Evolutionary conservation across 768 basidiomycete genomes (phyloP).

Genomic region (Podaxis sp.): DNA sequence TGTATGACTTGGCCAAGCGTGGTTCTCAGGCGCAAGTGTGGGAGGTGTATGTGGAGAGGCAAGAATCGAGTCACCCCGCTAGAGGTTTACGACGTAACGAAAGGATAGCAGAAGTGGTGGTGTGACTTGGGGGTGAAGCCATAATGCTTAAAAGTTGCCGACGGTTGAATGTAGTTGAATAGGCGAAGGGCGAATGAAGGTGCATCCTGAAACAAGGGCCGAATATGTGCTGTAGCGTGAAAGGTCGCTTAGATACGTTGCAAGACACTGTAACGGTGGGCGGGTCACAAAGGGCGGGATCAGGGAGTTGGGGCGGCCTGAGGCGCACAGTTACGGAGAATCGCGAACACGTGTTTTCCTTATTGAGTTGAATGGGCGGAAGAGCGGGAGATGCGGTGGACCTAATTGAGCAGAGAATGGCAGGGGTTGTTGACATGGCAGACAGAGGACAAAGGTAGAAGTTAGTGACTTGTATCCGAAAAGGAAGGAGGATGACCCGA

Average conservation of each 20-base stretch:
- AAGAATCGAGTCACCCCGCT: not conserved
- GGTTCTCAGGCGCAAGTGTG: slow-evolving; percentile 5
- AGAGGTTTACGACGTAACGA: not conserved
- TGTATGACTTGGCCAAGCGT: not conserved
- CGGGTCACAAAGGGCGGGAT: slow-evolving; percentile 4
- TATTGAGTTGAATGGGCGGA: slow-evolving; percentile 1
- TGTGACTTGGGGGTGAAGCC: slow-evolving; percentile 1
- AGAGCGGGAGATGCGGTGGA: not conserved
- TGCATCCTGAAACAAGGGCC: not conserved
- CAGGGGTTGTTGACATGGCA: not conserved
- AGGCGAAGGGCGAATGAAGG: not conserved
- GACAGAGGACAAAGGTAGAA: not conserved
- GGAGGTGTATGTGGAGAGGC: not conserved
- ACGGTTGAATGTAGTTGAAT: not conserved
- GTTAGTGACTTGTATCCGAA: slow-evolving; percentile 1
- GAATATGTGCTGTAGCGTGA: not conserved
- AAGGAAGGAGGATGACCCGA: slow-evolving; percentile 10
- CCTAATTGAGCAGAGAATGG: slow-evolving; percentile 2
- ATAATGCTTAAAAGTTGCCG: not conserved
- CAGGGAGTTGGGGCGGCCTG: not conserved
- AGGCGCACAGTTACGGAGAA: not conserved
- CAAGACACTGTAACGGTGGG: not conserved
- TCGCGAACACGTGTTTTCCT: slow-evolving; percentile 3
- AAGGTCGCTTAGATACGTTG: not conserved
- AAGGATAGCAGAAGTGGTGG: not conserved